These are phyloP conservation scores for Crithidia bombi DNA, from an alignment of 208 protist species.

Conservation along the genomic window DNA sequence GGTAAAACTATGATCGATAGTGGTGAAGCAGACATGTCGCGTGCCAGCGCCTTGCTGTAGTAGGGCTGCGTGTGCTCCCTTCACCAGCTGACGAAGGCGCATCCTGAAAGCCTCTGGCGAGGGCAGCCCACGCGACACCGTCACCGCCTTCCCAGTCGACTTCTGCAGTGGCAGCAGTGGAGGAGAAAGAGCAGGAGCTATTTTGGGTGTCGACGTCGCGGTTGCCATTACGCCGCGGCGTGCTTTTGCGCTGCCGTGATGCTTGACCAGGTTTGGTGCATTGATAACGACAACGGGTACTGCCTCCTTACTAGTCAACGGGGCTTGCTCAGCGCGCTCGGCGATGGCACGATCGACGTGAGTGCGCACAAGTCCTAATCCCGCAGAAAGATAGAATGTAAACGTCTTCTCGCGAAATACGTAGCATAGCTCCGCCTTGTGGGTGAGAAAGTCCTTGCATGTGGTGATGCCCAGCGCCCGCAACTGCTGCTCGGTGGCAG, in stretches of 20 bases:
- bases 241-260: too few species aligned
- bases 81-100: conserved; percentile 24
- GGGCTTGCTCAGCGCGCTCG: conserved; percentile 2
- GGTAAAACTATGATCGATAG: conserved; percentile 43
- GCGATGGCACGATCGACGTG: conserved; percentile 44
- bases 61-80: conserved; percentile 36
- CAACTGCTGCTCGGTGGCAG: conserved; percentile 47
- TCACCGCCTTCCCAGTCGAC: conserved; percentile 49
- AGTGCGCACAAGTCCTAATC: conserved; percentile 57
- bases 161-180: background rate
- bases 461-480: conserved; percentile 51
- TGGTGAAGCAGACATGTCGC: conserved; percentile 31
- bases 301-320: background rate
- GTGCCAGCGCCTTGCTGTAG: conserved; percentile 31
- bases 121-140: conserved; percentile 30
- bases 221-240: too few species aligned
- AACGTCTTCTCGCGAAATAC: conserved; percentile 65
- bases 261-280: too few species aligned
- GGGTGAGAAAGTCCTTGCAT: conserved; percentile 45
- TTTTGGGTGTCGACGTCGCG: background rate
- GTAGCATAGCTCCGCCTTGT: conserved; percentile 50
- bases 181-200: background rate
- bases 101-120: conserved; percentile 25
- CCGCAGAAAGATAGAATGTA: conserved; percentile 54
- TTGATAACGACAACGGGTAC: too few species aligned